These are phyloP conservation scores for slime mould (Dictyostelium discoideum) DNA, from an alignment of 78 protist genomes.

Conservation along the genomic window DNA sequence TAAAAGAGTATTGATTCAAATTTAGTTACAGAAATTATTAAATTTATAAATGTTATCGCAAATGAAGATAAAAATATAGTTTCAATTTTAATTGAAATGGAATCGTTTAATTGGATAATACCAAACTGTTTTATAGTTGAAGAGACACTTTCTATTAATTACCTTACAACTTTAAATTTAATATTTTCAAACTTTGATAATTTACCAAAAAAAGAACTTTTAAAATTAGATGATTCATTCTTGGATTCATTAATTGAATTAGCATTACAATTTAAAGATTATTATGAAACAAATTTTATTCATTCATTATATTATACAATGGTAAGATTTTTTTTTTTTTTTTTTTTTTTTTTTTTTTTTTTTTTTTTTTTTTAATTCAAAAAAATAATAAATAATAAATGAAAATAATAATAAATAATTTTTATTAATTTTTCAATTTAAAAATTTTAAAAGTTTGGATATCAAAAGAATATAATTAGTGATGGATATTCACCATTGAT, in stretches of 20 bases:
- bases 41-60: constrained; percentile 34
- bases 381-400: neutral
- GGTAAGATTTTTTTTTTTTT: constrained; percentile 3
- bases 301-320: constrained; percentile 39
- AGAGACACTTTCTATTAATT: neutral
- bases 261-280: constrained; percentile 26
- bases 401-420: no score
- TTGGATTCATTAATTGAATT: constrained; percentile 28
- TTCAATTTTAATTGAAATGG: neutral
- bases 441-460: constrained; percentile 17
- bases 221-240: constrained; percentile 38
- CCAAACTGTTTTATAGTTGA: constrained; percentile 62
- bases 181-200: constrained; percentile 2
- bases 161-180: neutral
- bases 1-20: constrained; percentile 29
- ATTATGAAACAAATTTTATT: constrained; percentile 39
- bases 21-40: constrained; percentile 24
- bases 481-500: constrained; percentile 43
- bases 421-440: neutral
- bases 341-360: neutral
- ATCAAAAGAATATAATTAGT: constrained; percentile 16
- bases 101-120: constrained; percentile 58
- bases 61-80: constrained; percentile 5
- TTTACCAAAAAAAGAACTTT: constrained; percentile 29
- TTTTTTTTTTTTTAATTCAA: neutral